These are phyloP conservation scores for Mortierella antarctica DNA, from an alignment of 192 early-diverging fungal species.

Conservation along the genomic window DNA sequence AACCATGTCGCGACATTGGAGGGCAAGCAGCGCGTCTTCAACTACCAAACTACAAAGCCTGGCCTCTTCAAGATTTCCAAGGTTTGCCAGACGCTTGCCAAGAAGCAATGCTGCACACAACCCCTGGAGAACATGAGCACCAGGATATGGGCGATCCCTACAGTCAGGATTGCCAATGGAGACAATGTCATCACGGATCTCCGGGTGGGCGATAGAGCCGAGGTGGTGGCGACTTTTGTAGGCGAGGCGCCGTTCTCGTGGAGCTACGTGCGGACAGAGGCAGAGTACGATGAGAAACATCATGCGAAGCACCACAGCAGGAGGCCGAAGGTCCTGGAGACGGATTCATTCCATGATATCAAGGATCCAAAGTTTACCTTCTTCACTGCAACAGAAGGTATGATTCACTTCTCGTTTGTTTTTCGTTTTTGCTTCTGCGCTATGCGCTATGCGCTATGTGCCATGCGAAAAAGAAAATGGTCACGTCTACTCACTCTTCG, in stretches of 20 bases:
- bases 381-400: conserved; percentile 38
- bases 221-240: conserved; percentile 33
- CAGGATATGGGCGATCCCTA: conserved; percentile 37
- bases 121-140: conserved; percentile 21
- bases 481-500: not conserved
- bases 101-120: conserved; percentile 41
- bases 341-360: conserved; percentile 5
- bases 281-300: conserved; percentile 29
- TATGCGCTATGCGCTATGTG: not conserved
- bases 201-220: conserved; percentile 32
- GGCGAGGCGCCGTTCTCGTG: conserved; percentile 43
- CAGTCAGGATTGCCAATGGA: conserved; percentile 29
- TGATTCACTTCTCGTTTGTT: not conserved
- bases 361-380: conserved; percentile 19
- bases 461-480: not conserved
- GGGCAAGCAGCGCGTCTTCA: conserved; percentile 13
- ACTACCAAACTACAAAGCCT: conserved; percentile 18
- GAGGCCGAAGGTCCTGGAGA: conserved; percentile 14
- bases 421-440: not conserved
- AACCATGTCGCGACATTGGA: conserved; percentile 20
- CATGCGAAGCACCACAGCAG: conserved; percentile 12
- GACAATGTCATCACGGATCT: conserved; percentile 31
- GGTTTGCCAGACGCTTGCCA: conserved; percentile 38
- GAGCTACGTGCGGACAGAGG: conserved; percentile 29
- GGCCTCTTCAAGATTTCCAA: conserved; percentile 26